Evolutionary conservation across 805 yeast species (phyloP).

Genomic region (Ogataea nonfermentans): DNA sequence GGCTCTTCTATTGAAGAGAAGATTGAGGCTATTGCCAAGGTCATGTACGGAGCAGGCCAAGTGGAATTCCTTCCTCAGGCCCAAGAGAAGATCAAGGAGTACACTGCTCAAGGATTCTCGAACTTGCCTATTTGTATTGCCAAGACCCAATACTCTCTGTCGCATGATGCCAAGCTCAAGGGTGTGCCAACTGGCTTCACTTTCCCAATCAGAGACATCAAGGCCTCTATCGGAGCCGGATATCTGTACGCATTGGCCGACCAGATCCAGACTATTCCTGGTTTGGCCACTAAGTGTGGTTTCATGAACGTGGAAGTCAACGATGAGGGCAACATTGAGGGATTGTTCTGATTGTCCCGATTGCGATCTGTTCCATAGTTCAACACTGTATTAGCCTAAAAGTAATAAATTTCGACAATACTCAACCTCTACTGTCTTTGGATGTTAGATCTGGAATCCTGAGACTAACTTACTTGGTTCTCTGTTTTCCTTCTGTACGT

Average conservation of each 20-base stretch:
- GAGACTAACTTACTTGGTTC: constrained; percentile 3
- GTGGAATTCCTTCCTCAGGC: constrained; percentile 85
- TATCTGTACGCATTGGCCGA: constrained; percentile 95
- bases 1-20: constrained; percentile 72
- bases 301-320: constrained; percentile 96
- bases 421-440: constrained; percentile 3
- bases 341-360: constrained; percentile 57
- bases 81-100: constrained; percentile 72
- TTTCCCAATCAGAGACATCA: constrained; percentile 91
- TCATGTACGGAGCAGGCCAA: constrained; percentile 90
- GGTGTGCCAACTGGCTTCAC: constrained; percentile 95
- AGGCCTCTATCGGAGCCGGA: constrained; percentile 95
- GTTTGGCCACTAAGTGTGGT: constrained; percentile 93
- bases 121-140: constrained; percentile 95
- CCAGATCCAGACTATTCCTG: constrained; percentile 96
- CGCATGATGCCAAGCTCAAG: constrained; percentile 89
- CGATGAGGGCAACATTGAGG: constrained; percentile 88
- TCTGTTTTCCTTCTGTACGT: constrained; percentile 8
- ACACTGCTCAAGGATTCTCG: constrained; percentile 84
- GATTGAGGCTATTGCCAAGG: constrained; percentile 70
- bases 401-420: constrained; percentile 20
- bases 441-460: neutral
- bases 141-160: constrained; percentile 93
- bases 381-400: constrained; percentile 15
- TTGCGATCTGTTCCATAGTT: constrained; percentile 4